These are phyloP conservation scores for Penicillium sp. DNA, from an alignment of 2,329 filamentous ascomycete species.

Conservation along the genomic window DNA sequence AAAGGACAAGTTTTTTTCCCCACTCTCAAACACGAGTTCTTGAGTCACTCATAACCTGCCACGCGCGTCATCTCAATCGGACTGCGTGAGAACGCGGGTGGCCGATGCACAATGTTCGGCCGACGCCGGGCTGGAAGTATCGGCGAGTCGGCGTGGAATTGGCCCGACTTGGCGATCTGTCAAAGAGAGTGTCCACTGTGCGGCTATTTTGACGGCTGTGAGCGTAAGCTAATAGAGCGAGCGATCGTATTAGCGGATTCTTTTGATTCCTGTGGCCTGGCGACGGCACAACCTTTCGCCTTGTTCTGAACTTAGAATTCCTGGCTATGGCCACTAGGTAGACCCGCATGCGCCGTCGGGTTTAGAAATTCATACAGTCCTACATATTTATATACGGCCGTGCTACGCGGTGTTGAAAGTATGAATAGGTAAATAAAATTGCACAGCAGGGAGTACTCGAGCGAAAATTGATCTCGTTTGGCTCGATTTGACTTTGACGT, in stretches of 20 bases:
- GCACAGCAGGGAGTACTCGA: neutral
- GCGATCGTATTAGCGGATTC: neutral
- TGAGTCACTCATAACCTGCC: neutral
- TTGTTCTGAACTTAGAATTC: slow-evolving; percentile 10
- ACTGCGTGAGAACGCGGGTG: neutral
- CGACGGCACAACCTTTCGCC: slow-evolving; percentile 10
- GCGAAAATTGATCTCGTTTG: neutral
- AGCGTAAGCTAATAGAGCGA: neutral
- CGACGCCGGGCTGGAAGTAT: slow-evolving; percentile 11
- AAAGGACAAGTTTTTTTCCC: too few relatives aligned
- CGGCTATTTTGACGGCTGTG: neutral
- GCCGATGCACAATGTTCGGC: slow-evolving; percentile 4
- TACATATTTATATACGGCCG: neutral
- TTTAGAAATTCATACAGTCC: neutral
- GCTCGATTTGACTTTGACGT: neutral
- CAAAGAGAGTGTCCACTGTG: neutral
- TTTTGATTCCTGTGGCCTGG: neutral
- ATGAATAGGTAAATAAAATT: neutral
- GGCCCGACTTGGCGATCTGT: slow-evolving; percentile 17
- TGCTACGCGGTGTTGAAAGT: neutral
- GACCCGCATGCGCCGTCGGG: neutral
- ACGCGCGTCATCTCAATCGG: slow-evolving; percentile 2
- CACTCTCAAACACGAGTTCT: neutral
- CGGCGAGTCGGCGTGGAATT: slow-evolving; percentile 18
- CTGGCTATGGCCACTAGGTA: too few relatives aligned